Evolutionary conservation across 305 asterid species (phyloP).

Genomic region (Fraxinus ornus): DNA sequence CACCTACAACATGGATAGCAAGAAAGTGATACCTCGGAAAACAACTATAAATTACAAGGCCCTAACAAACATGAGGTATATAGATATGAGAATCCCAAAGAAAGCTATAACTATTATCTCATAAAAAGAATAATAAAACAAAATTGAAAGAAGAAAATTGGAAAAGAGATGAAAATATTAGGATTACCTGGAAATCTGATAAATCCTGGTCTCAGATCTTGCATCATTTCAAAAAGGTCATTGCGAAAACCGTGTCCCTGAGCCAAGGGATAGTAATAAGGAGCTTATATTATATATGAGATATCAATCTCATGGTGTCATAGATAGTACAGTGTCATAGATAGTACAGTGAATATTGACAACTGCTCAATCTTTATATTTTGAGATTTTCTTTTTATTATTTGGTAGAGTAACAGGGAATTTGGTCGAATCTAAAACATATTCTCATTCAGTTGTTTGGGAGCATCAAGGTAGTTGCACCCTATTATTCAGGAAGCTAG

Average conservation of each 20-base stretch:
- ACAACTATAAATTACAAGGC: neutral
- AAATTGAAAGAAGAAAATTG: conserved; percentile 6
- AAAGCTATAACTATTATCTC: neutral
- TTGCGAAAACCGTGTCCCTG: conserved; percentile 98
- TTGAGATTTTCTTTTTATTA: neutral
- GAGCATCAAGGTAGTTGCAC: neutral
- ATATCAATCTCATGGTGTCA: neutral
- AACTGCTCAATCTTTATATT: conserved; percentile 18
- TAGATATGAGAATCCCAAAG: neutral
- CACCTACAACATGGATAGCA: conserved; percentile 47
- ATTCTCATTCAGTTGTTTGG: neutral
- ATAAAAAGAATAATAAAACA: neutral
- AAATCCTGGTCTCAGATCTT: conserved; percentile 76
- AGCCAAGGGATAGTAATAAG: conserved; percentile 19
- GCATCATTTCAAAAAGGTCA: conserved; percentile 79
- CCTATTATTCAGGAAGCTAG: neutral
- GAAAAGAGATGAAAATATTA: neutral
- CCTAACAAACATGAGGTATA: neutral
- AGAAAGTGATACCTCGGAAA: conserved; percentile 5
- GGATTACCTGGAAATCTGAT: conserved; percentile 87
- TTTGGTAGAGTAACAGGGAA: neutral
- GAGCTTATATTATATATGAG: neutral
- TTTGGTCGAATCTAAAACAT: neutral
- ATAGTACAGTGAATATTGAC: neutral
- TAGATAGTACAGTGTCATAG: too few species aligned